Evolutionary conservation across 129 eudicot genomes (phyloP).

Genomic region (Cynara cardunculus): DNA sequence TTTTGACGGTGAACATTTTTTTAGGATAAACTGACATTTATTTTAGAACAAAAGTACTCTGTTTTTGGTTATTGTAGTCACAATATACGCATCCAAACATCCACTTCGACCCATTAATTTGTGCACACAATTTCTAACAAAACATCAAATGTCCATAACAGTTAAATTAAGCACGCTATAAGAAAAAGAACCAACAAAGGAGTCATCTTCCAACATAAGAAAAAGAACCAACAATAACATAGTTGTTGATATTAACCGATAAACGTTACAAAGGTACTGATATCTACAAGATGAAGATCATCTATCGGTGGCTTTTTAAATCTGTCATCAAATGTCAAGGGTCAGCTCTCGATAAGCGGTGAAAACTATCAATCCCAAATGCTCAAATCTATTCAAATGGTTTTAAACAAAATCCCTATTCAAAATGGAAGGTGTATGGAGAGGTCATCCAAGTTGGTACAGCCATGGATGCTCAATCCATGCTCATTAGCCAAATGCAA

Average conservation of each 20-base stretch:
- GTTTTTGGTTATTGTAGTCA: too few relatives aligned
- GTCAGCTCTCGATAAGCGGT: neutral
- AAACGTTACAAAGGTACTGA: neutral
- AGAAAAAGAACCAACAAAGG: neutral
- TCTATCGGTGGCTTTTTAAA: too few relatives aligned
- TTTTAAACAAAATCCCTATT: neutral
- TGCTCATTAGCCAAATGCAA: constrained; percentile 58
- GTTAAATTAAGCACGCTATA: neutral
- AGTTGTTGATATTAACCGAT: neutral
- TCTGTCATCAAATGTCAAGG: neutral
- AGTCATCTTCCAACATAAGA: neutral
- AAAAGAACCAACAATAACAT: neutral
- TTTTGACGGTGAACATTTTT: too few relatives aligned
- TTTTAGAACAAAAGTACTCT: too few relatives aligned
- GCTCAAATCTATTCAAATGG: neutral
- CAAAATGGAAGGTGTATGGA: constrained; percentile 32
- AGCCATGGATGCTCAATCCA: constrained; percentile 39
- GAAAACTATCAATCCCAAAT: neutral
- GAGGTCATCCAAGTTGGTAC: constrained; percentile 43
- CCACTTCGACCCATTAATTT: neutral
- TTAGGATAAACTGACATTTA: too few relatives aligned
- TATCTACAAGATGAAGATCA: neutral
- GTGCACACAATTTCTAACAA: neutral
- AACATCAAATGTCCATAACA: neutral
- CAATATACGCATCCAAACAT: too few relatives aligned